phyloP scores from a whole-genome alignment of 208 protist genomes.

The Wallacemonas rigidus region DNA sequence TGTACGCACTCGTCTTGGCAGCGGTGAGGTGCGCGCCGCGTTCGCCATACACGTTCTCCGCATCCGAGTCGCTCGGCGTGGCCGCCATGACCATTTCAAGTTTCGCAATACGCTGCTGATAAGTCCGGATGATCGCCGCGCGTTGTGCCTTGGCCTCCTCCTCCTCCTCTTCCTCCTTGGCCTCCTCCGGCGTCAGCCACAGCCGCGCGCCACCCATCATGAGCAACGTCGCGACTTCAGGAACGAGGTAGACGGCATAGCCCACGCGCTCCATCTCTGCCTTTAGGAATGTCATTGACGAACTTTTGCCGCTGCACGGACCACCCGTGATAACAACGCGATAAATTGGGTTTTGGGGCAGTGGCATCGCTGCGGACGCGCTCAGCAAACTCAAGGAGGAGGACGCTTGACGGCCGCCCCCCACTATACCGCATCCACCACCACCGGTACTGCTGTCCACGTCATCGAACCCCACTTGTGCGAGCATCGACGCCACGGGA shows the following conservation, averaged over 20 bases:
- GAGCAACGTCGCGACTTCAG: slow-evolving; percentile 55
- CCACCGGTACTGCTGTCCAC: neutral
- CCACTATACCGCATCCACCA: no score
- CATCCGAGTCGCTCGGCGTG: neutral
- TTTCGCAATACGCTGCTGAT: slow-evolving; percentile 23
- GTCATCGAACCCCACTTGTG: slow-evolving; percentile 3
- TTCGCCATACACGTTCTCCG: neutral
- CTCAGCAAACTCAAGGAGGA: slow-evolving; percentile 8
- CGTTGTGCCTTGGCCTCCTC: slow-evolving; percentile 19
- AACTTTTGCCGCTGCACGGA: slow-evolving; percentile 58
- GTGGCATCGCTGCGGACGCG: slow-evolving; percentile 11
- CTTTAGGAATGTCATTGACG: slow-evolving; percentile 32
- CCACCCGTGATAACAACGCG: slow-evolving; percentile 57
- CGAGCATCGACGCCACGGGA: slow-evolving; percentile 5
- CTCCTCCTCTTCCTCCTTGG: slow-evolving; percentile 23
- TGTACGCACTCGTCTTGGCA: neutral
- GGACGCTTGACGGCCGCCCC: slow-evolving; percentile 3
- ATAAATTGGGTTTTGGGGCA: slow-evolving; percentile 39
- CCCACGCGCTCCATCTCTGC: slow-evolving; percentile 26
- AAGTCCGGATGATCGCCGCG: slow-evolving; percentile 7
- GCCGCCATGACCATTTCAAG: slow-evolving; percentile 17
- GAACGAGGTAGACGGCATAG: slow-evolving; percentile 49
- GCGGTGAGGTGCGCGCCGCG: no score
- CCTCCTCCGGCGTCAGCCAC: slow-evolving; percentile 30
- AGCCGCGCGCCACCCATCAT: slow-evolving; percentile 37